Base-by-base conservation (phyloP, 2,329 filamentous ascomycete species). In the Fusarium sacchari region DNA sequence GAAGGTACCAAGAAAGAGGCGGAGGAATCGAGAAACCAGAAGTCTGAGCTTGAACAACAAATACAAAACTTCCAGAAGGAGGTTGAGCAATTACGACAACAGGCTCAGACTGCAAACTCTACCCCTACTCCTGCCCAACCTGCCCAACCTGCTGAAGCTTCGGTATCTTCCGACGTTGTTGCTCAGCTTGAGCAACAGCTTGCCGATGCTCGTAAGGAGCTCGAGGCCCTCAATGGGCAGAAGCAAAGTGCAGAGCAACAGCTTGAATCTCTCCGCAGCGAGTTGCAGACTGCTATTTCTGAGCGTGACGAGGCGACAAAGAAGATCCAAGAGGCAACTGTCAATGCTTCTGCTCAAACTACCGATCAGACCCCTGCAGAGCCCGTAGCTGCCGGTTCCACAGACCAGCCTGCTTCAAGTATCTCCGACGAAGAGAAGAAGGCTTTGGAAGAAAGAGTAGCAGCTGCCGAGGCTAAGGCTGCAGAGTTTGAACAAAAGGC, bases 231-330 rank as follows among this genome's bases (percentile, higher is more conserved):
- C 60, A 91, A 84, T 12, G 85, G 90, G 15, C 91, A 96, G 79
- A 95, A 94, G 81, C 86, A 90, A 24, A 85, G 86, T 5, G 85
- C 94, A n/a, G 89, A 94, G 72, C 84, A 89, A 64, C 90, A 93
- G 69, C 85, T 93, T 5, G 84, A 86, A 50, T 81, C 79, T 30
- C 80, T 91, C 5, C 87, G 84, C 36, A 73, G 80, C 12, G 91
- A 95, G 77, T 84, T 97, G 18, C 86, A 91, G 58, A 83, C 85
- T 15, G 88, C 88, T 2, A 88, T 90, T 62, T 84, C 87, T 11
- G 90, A 94, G 76, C 86, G 93, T 49, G 92, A 94, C 62, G 85
- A 89, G 69, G 88, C 90, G 15, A 80, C 89, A 39, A 76, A 77
- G 67, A 81, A 81, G 67, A 77, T 84, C 20, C 77, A 81, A 49